Conservation (phyloP, 768 basidiomycete species). For the Mycena vulgaris region DNA sequence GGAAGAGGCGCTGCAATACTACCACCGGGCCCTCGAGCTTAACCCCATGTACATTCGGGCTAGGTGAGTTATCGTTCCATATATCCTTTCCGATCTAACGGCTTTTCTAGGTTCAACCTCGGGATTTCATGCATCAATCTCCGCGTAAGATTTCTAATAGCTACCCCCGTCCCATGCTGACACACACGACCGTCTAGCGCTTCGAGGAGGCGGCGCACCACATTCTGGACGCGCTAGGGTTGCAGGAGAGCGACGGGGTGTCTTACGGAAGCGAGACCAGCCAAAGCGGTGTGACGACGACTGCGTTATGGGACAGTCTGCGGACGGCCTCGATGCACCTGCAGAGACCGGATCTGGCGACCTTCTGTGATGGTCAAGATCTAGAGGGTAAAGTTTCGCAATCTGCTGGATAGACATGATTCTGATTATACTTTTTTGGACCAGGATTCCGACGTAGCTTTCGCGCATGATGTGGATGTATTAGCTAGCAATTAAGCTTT, state of each 20-base stretch:
- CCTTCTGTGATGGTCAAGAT: slow-evolving; percentile 80
- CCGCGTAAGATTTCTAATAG: slow-evolving; percentile 60
- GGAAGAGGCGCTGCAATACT: slow-evolving; percentile 88
- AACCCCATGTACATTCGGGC: slow-evolving; percentile 94
- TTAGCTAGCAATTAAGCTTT: background rate
- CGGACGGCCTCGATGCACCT: slow-evolving; percentile 88
- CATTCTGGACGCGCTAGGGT: slow-evolving; percentile 88
- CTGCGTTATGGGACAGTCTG: slow-evolving; percentile 90
- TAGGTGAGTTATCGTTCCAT: slow-evolving; percentile 56
- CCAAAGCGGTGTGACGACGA: slow-evolving; percentile 78
- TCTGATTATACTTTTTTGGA: background rate
- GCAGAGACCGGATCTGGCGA: slow-evolving; percentile 82
- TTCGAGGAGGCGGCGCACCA: slow-evolving; percentile 91
- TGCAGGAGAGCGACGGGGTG: slow-evolving; percentile 90
- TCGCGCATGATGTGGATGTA: slow-evolving; percentile 32
- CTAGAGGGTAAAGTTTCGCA: slow-evolving; percentile 65
- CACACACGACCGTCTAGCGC: slow-evolving; percentile 60
- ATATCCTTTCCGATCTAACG: slow-evolving; percentile 11
- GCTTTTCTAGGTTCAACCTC: slow-evolving; percentile 81
- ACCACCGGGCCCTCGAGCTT: slow-evolving; percentile 87
- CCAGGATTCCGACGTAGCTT: slow-evolving; percentile 51
- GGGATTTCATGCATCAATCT: slow-evolving; percentile 95
- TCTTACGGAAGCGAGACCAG: slow-evolving; percentile 60
- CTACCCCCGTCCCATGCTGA: background rate
- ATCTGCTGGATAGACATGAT: background rate